Base-by-base conservation (phyloP, 257 asterid genomes). In the Solanum virginianum region DNA sequence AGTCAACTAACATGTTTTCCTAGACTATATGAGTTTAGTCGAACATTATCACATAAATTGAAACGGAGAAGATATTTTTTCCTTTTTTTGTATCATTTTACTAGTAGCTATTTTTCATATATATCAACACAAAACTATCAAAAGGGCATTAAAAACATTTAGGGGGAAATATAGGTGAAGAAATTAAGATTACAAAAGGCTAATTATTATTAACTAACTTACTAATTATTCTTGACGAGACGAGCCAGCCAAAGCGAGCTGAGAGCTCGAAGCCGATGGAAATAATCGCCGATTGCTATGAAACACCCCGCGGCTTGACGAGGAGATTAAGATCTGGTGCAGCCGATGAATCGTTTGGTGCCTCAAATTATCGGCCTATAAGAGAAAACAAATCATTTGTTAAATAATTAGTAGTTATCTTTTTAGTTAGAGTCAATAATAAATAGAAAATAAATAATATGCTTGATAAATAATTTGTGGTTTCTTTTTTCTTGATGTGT, bases 241-340 rank as follows among this genome's bases (percentile, higher is more conserved):
- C 94, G 97, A 0, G 95, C 87, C 84, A 89, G 56, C 99, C 98
- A 95, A 36, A 93, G 94, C 26, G 97, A 87, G 90, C 98, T 95
- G 88, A 95, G 97, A 66, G 97, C 89, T 6, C 99, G 98, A 60
- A 94, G 97, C 86, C 99, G 98, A 79, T 93, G 95, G 83, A 92
- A 93, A 85, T 93, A 93, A 84, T 95, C 99, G 3, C 92, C 93
- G 1, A 95, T 91, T 5, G 95, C 94, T 72, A 95, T 85, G 70
- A 94, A 91, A 79, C 99, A 93, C 86, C 94, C 84, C 1, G 95
- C 98, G 13, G 93, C 89, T 57, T 95, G 99, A 36, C 90, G 92
- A 80, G 92, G 88, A 0, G 95, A n/a, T 94, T 79, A 95, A 89
- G 83, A 89, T 80, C n/a, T 95, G 97, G 86, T 89, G 93, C 71